phyloP scores from a whole-genome alignment of 306 rosid species.

The Senna tora region DNA sequence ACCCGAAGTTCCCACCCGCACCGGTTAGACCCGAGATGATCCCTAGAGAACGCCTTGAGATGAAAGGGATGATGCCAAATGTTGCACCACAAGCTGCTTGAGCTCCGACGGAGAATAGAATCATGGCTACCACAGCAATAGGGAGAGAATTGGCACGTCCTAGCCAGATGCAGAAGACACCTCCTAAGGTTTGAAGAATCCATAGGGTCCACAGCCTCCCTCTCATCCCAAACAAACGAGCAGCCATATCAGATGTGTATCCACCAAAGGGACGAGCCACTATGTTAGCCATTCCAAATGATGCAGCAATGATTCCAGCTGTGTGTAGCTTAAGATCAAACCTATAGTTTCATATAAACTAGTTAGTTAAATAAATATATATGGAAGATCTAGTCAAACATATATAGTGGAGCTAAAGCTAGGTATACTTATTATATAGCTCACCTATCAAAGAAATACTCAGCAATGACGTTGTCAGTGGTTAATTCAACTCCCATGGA shows the following conservation, averaged over 20 bases:
- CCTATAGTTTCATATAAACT: conserved; percentile 26
- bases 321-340: conserved; percentile 77
- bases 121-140: conserved; percentile 66
- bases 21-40: conserved; percentile 83
- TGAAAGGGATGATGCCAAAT: conserved; percentile 80
- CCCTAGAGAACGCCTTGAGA: conserved; percentile 75
- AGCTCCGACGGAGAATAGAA: conserved; percentile 88
- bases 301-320: conserved; percentile 84
- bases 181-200: conserved; percentile 82
- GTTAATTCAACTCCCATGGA: conserved; percentile 94
- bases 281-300: conserved; percentile 92
- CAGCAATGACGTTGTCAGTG: conserved; percentile 84
- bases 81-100: conserved; percentile 97
- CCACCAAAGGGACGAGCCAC: conserved; percentile 90
- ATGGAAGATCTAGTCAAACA: neutral
- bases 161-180: conserved; percentile 83
- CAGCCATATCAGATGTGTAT: conserved; percentile 61
- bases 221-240: conserved; percentile 77
- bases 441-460: conserved; percentile 87
- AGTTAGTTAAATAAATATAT: neutral
- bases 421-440: too few species aligned
- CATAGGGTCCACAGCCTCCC: conserved; percentile 82
- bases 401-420: too few species aligned
- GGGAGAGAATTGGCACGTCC: conserved; percentile 76
- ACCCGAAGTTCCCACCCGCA: conserved; percentile 88